phyloP scores from a whole-genome alignment of 164 flowering plant species.

The Cinnamomum chago region DNA sequence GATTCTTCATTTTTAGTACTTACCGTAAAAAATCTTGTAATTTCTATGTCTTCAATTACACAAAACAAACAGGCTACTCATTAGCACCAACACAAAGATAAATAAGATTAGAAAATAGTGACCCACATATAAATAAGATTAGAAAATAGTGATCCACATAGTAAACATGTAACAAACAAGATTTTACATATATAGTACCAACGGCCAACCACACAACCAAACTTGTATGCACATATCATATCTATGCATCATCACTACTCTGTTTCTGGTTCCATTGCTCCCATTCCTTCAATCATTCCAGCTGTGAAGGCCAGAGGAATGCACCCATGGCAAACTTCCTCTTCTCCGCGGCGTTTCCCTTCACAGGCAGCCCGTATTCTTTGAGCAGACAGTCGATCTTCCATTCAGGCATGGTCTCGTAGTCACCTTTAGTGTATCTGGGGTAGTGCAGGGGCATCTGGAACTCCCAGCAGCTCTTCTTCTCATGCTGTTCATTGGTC shows the following conservation, averaged over 20 bases:
- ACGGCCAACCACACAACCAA: no score
- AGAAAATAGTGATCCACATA: no score
- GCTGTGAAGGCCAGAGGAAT: slow-evolving; percentile 26
- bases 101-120: no score
- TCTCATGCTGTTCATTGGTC: background rate
- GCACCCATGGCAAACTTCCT: slow-evolving; percentile 46
- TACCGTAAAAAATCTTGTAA: no score
- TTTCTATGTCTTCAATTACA: no score
- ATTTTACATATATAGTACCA: no score
- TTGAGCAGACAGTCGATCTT: slow-evolving; percentile 28
- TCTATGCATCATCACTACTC: background rate
- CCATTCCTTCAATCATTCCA: background rate
- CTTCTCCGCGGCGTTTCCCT: slow-evolving; percentile 30
- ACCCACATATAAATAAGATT: no score
- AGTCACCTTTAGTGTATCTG: slow-evolving; percentile 31
- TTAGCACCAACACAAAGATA: no score
- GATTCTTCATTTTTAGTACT: no score
- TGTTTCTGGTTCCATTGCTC: background rate
- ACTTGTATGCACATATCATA: background rate
- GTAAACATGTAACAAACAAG: no score
- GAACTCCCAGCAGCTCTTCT: slow-evolving; percentile 18
- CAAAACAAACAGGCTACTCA: no score
- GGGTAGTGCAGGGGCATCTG: slow-evolving; percentile 50
- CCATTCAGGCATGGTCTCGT: slow-evolving; percentile 45
- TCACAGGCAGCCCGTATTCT: slow-evolving; percentile 35